Percentiles rank a stretch among this genome's conserved stretches.
Evolutionary conservation across 257 asterid species (phyloP).

Genomic region (Primulina huaijiensis): DNA sequence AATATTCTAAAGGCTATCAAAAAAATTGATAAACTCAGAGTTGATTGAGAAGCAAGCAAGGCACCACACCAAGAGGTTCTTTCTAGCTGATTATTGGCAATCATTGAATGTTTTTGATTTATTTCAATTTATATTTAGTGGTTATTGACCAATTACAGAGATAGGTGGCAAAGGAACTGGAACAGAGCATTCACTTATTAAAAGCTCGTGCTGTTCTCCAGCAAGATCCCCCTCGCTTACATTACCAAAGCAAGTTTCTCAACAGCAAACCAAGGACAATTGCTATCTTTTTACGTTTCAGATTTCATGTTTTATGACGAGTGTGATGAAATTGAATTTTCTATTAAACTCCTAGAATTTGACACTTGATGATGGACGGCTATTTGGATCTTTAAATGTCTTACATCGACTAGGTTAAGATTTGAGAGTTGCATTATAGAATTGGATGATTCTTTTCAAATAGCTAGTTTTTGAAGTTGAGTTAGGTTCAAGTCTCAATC

Average conservation of each 20-base stretch:
- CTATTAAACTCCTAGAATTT: neutral
- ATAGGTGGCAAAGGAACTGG: constrained; percentile 41
- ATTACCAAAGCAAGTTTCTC: constrained; percentile 37
- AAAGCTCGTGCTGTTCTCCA: constrained; percentile 49
- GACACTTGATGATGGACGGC: neutral
- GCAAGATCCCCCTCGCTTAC: constrained; percentile 47
- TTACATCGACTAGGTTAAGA: too few species aligned
- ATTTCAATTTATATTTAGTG: neutral
- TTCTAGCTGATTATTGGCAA: constrained; percentile 6
- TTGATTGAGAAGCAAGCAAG: constrained; percentile 54
- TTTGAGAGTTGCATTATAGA: too few species aligned
- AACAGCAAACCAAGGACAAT: constrained; percentile 20
- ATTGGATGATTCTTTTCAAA: too few species aligned
- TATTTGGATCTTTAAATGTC: neutral
- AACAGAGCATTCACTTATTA: constrained; percentile 48
- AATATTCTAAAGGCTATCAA: constrained; percentile 71
- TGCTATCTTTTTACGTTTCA: too few species aligned
- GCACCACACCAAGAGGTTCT: constrained; percentile 55
- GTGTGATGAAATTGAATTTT: neutral
- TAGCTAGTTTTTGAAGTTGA: too few species aligned
- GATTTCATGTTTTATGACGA: neutral
- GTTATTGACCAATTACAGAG: constrained; percentile 25
- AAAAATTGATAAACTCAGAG: constrained; percentile 66
- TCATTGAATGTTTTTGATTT: neutral
- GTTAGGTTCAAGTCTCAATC: too few species aligned